Percentiles rank a stretch among this genome's conserved stretches.
Conservation (phyloP, 2,329 filamentous ascomycete genomes). For the Arachnomyces sp. region DNA sequence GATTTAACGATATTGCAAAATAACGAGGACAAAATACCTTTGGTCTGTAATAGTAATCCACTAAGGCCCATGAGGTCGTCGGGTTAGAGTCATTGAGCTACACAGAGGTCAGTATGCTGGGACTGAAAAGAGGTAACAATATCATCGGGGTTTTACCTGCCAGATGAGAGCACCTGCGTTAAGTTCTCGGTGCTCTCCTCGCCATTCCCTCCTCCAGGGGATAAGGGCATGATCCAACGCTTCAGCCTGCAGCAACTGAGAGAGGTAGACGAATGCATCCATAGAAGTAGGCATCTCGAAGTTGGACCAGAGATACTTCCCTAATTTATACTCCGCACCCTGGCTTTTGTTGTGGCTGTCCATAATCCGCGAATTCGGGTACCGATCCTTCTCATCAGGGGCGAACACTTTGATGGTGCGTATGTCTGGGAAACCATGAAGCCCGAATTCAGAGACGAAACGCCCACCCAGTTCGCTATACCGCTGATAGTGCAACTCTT, state of each 20-base stretch:
- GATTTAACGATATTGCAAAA: too few relatives aligned
- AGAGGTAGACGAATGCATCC: conserved; percentile 57
- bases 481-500: conserved; percentile 75
- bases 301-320: conserved; percentile 77
- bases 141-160: conserved; percentile 23
- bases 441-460: conserved; percentile 8
- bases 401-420: conserved; percentile 67
- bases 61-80: not conserved
- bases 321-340: conserved; percentile 74
- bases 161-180: conserved; percentile 27
- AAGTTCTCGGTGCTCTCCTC: conserved; percentile 36
- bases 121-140: too few relatives aligned
- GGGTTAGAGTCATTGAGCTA: not conserved
- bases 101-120: too few relatives aligned
- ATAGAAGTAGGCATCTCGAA: conserved; percentile 49
- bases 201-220: conserved; percentile 36
- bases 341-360: conserved; percentile 90
- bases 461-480: conserved; percentile 26
- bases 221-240: conserved; percentile 48
- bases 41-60: not conserved
- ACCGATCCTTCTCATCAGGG: conserved; percentile 61
- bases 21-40: too few relatives aligned
- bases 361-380: conserved; percentile 68
- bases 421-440: conserved; percentile 6
- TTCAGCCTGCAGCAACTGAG: conserved; percentile 49